These are phyloP conservation scores for Thinopyrum elongatum DNA, from an alignment of 176 grass and related monocot species.

Conservation along the genomic window DNA sequence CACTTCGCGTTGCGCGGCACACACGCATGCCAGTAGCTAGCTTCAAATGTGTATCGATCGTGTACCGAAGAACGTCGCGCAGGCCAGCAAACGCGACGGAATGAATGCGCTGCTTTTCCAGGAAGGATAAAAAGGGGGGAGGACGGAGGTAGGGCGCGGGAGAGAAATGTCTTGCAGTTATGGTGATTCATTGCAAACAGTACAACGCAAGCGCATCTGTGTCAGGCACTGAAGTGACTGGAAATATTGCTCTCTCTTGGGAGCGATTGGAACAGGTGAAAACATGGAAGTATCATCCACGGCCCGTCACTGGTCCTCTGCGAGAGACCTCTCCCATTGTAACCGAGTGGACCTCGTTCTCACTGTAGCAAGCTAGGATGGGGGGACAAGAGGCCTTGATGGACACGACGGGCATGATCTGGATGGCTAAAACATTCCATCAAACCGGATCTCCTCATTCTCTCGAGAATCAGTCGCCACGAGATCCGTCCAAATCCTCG, in stretches of 20 bases:
- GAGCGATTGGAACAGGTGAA: neutral
- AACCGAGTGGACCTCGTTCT: neutral
- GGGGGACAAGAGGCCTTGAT: slow-evolving; percentile 5
- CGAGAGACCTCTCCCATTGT: neutral
- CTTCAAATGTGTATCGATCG: neutral
- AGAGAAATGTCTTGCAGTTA: neutral
- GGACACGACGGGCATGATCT: neutral
- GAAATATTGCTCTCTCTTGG: neutral
- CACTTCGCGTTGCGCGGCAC: neutral
- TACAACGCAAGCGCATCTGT: neutral
- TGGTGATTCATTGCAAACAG: neutral
- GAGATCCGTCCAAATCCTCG: neutral
- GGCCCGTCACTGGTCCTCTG: neutral
- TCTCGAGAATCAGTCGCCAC: neutral
- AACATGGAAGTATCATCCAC: neutral
- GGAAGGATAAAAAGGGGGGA: neutral
- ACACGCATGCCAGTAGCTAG: too few relatives aligned
- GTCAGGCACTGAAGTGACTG: neutral
- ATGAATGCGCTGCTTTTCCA: neutral
- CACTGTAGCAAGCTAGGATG: neutral
- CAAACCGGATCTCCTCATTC: neutral
- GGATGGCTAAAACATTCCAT: neutral
- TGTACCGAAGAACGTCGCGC: neutral
- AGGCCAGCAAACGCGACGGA: neutral
- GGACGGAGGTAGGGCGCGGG: neutral